These are phyloP conservation scores for Juglanconis oblonga DNA, from an alignment of 2,329 filamentous ascomycete species.

Conservation along the genomic window DNA sequence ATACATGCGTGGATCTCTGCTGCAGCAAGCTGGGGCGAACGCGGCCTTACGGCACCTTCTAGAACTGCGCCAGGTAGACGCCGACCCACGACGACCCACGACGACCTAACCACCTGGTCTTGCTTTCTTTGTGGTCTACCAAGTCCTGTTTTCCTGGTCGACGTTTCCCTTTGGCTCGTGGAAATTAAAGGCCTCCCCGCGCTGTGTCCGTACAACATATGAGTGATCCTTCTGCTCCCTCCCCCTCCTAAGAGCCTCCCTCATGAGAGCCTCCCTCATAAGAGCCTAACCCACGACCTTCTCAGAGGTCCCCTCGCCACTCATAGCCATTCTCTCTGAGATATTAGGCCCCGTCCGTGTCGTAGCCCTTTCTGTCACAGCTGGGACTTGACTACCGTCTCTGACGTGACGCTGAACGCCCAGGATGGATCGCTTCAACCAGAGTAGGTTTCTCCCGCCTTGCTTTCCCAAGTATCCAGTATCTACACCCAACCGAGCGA, in stretches of 20 bases:
- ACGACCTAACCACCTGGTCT: neutral
- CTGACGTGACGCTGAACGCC: too few species aligned
- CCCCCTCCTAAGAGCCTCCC: neutral
- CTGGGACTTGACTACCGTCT: too few species aligned
- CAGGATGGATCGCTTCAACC: conserved; percentile 18
- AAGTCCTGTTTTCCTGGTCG: neutral
- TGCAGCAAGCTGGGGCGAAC: too few species aligned
- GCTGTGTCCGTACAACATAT: neutral
- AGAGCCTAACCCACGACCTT: neutral
- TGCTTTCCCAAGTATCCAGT: too few species aligned
- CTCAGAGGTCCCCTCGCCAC: conserved; percentile 4
- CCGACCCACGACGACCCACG: too few species aligned
- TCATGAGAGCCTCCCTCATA: neutral
- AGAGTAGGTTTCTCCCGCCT: conserved; percentile 3
- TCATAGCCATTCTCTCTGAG: neutral
- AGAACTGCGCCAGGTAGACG: too few species aligned
- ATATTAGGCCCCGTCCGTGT: neutral
- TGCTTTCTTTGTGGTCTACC: neutral
- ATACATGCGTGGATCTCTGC: too few species aligned
- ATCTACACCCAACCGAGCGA: too few species aligned
- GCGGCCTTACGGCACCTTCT: too few species aligned
- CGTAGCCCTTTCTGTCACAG: neutral
- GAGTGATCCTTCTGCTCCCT: neutral
- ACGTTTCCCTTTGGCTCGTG: neutral
- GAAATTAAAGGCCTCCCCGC: neutral